Evolutionary conservation across 192 early-diverging fungal species (phyloP), one percentile per base, ranked within the genome.

Genomic region (Lobosporangium transversale): DNA sequence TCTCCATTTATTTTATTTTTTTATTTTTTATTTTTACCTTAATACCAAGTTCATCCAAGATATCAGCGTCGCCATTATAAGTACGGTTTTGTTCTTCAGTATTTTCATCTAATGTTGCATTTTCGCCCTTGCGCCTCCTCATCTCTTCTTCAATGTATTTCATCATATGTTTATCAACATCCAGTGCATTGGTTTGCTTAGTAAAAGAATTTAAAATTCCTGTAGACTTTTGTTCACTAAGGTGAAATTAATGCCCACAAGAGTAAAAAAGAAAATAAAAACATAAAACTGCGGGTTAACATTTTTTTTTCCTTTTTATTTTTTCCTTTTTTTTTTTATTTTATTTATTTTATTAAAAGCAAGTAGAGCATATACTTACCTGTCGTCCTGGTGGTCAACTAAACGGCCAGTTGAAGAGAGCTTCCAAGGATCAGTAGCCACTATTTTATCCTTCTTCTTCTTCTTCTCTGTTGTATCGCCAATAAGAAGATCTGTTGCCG

Each of bases 81-180:
- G 40, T 33, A 21, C 20, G 36, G 26, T 20, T 27, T 18, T 64
- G 54, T 4, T 80, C 64, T 14, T 70, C 76, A 9, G 58, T 70
- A 0, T 68, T 83, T 37, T 79, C 81, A 31, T 64, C 68, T 11
- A 30, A 43, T 18, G 24, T 54, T 11, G 36, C 75, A 32, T 30
- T 31, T 27, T 65, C 53, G 5, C 89, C 89, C 40, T 82, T 66
- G 44, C 84, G 79, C 54, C 88, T 88, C 37, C 83, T 75, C 79
- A 94, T 79, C 62, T 95, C 93, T 33, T 78, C 70, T 52, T 97
- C 94, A 53, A 97, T 94, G 47, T 87, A 97, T 50, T 89, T 90
- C 85, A 92, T 90, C 92, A 93, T 93, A 50, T 93, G 89, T 52
- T 92, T 93, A 80, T 93, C 89, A 9, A 90, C 90, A 67, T 93